These are phyloP conservation scores for Apophysomyces ossiformis DNA, from an alignment of 371 early-diverging fungal genomes.

Conservation along the genomic window DNA sequence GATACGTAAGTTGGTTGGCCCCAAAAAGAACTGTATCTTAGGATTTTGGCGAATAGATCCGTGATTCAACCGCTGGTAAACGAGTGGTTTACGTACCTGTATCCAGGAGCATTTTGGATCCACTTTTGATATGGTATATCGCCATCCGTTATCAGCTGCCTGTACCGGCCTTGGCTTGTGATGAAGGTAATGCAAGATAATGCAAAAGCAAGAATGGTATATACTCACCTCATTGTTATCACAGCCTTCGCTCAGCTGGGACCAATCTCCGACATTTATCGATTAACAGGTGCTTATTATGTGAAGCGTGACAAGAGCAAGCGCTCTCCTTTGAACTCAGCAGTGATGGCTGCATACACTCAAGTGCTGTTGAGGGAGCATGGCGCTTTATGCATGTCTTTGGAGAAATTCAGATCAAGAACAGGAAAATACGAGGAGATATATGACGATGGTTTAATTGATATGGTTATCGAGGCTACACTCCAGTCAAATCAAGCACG, in stretches of 20 bases:
- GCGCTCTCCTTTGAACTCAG: constrained; percentile 51
- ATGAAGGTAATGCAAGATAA: constrained; percentile 33
- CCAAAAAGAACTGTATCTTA: background rate
- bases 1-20: constrained; percentile 24
- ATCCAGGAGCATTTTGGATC: constrained; percentile 45
- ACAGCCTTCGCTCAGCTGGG: constrained; percentile 43
- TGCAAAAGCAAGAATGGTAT: background rate
- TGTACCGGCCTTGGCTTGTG: constrained; percentile 54
- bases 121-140: constrained; percentile 53
- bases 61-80: constrained; percentile 45
- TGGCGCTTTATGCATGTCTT: constrained; percentile 41
- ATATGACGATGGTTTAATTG: constrained; percentile 48
- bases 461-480: constrained; percentile 54
- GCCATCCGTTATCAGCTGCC: constrained; percentile 52
- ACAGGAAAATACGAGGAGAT: constrained; percentile 50
- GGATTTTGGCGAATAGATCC: constrained; percentile 20
- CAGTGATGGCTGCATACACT: constrained; percentile 54
- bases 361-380: constrained; percentile 54
- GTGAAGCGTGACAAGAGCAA: constrained; percentile 43
- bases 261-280: constrained; percentile 51
- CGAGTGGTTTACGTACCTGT: constrained; percentile 54
- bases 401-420: constrained; percentile 49
- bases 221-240: background rate
- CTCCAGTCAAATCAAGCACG: constrained; percentile 47
- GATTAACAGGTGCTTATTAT: constrained; percentile 52